Percentiles rank a stretch among this genome's conserved stretches.
These are phyloP conservation scores for Podospora conica DNA, from an alignment of 495 filamentous ascomycete genomes.

Conservation along the genomic window DNA sequence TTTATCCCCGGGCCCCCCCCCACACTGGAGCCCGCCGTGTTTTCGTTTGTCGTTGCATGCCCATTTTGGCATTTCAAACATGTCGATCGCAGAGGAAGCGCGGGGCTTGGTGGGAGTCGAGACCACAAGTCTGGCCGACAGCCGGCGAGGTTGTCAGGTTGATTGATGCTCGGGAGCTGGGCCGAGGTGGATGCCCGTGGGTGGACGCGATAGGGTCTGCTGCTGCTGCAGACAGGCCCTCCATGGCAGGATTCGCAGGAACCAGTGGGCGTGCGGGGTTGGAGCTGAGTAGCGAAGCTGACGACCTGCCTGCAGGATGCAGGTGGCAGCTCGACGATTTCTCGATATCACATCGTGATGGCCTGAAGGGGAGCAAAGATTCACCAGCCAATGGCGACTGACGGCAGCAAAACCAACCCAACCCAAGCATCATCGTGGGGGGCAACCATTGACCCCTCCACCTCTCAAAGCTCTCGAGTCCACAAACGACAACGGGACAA, in stretches of 20 bases:
- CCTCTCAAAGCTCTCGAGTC: background rate
- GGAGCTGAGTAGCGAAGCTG: background rate
- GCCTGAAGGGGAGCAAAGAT: background rate
- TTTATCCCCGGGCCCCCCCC: background rate
- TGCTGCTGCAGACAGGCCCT: background rate
- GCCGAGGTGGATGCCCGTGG: background rate
- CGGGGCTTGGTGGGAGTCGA: background rate
- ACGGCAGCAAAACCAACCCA: background rate
- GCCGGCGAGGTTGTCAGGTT: too few relatives aligned
- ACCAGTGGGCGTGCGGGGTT: background rate
- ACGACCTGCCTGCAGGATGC: background rate
- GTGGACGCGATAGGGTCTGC: background rate
- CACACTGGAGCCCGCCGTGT: background rate
- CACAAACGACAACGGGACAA: background rate
- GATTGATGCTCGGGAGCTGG: background rate
- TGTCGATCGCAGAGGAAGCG: background rate
- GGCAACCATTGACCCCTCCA: background rate
- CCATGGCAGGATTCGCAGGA: too few relatives aligned
- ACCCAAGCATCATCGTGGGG: background rate
- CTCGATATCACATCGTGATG: background rate
- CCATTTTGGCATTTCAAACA: background rate
- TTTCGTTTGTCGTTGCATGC: background rate
- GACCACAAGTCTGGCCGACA: background rate
- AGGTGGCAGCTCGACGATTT: background rate
- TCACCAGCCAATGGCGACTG: background rate